Evolutionary conservation across 2,329 filamentous ascomycete genomes (phyloP).

Genomic region (Ophiostoma sp.): DNA sequence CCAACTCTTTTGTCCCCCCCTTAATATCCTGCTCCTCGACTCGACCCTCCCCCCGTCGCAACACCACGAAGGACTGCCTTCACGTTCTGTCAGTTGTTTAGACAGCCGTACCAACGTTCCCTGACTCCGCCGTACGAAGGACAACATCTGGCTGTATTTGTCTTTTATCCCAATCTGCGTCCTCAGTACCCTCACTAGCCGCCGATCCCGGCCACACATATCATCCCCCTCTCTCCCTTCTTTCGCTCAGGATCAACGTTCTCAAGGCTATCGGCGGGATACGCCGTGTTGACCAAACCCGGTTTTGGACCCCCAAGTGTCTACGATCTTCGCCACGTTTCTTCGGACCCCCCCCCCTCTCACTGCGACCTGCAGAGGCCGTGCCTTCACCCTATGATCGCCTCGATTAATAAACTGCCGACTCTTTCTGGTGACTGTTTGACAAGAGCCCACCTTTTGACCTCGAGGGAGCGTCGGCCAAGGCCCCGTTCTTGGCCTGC

Average conservation of each 20-base stretch:
- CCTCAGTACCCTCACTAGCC: background rate
- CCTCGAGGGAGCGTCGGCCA: slow-evolving; percentile 26
- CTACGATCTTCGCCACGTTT: background rate
- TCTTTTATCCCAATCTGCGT: background rate
- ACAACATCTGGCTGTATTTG: background rate
- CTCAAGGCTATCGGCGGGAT: background rate
- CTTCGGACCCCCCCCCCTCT: too few species aligned
- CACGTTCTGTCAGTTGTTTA: background rate
- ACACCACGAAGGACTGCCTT: background rate
- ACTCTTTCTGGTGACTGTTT: background rate
- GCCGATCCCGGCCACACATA: background rate
- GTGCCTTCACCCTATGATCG: slow-evolving; percentile 9
- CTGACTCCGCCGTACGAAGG: too few species aligned
- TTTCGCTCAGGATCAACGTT: background rate
- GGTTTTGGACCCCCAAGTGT: background rate
- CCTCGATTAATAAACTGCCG: background rate
- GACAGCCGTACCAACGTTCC: background rate
- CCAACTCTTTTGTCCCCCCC: background rate
- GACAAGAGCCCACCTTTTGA: background rate
- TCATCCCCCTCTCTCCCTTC: background rate
- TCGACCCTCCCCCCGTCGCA: background rate
- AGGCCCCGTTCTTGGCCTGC: slow-evolving; percentile 27
- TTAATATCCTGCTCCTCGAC: background rate
- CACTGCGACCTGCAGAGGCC: slow-evolving; percentile 6
- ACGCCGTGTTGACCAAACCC: background rate